Conservation (phyloP, 148 eudicot genomes). For the Heliosperma pusillum region DNA sequence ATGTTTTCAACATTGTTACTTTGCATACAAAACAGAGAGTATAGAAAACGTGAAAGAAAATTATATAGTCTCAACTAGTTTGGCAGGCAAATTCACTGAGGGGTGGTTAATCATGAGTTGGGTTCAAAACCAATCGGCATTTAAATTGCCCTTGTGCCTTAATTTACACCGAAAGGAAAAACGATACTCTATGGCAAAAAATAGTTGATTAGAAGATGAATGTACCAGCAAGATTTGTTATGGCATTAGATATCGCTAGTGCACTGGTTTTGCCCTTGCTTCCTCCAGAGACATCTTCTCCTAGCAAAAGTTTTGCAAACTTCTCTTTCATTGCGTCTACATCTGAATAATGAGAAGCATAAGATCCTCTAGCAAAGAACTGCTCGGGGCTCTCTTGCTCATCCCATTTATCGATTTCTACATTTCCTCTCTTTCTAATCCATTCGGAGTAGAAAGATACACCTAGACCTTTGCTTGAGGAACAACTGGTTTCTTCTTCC, state of each 20-base stretch:
- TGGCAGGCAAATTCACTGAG: too few relatives aligned
- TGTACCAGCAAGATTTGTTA: slow-evolving; percentile 73
- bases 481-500: slow-evolving; percentile 70
- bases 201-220: slow-evolving; percentile 1
- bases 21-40: background rate
- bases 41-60: too few relatives aligned
- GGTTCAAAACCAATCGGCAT: too few relatives aligned
- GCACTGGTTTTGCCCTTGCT: slow-evolving; percentile 61
- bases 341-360: slow-evolving; percentile 44
- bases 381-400: slow-evolving; percentile 44
- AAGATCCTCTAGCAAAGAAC: slow-evolving; percentile 36
- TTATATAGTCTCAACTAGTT: too few relatives aligned
- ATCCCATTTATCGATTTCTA: slow-evolving; percentile 51
- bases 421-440: slow-evolving; percentile 48
- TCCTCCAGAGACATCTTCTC: slow-evolving; percentile 93
- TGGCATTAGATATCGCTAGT: slow-evolving; percentile 73
- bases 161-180: background rate
- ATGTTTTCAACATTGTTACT: background rate
- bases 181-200: background rate
- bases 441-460: slow-evolving; percentile 63
- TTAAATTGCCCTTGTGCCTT: too few relatives aligned
- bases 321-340: slow-evolving; percentile 71
- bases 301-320: slow-evolving; percentile 78
- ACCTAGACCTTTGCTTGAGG: slow-evolving; percentile 62
- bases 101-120: too few relatives aligned